These are phyloP conservation scores for Evernia prunastri DNA, from an alignment of 495 filamentous ascomycete species.

Conservation along the genomic window DNA sequence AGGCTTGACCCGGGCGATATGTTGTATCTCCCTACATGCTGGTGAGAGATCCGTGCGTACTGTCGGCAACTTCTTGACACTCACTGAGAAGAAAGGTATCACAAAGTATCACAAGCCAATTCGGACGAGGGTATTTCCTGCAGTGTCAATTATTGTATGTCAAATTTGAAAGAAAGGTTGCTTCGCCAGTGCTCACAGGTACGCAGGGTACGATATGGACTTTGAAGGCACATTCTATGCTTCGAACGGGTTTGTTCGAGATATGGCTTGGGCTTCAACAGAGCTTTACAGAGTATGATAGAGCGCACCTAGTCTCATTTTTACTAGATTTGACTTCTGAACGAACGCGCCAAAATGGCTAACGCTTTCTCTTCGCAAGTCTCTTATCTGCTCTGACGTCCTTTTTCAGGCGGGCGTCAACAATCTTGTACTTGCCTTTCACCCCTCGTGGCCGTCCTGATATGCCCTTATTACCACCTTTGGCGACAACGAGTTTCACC, in stretches of 20 bases:
- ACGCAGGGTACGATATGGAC: slow-evolving; percentile 61
- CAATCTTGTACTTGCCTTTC: slow-evolving; percentile 98
- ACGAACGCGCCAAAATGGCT: not conserved
- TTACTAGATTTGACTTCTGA: not conserved
- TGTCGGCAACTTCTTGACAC: not conserved
- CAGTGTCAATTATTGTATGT: slow-evolving; percentile 72
- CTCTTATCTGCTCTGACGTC: slow-evolving; percentile 90
- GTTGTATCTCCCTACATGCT: slow-evolving; percentile 71
- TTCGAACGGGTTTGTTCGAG: slow-evolving; percentile 47
- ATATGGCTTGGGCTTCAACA: slow-evolving; percentile 18
- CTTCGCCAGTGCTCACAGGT: slow-evolving; percentile 3
- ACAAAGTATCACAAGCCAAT: slow-evolving; percentile 65
- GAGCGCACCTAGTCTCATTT: not conserved
- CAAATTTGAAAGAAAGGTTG: not conserved
- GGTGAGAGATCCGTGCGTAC: slow-evolving; percentile 40
- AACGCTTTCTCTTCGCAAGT: slow-evolving; percentile 57
- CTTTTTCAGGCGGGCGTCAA: slow-evolving; percentile 96
- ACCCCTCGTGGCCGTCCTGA: slow-evolving; percentile 73
- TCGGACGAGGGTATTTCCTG: slow-evolving; percentile 58
- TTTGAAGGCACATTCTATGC: slow-evolving; percentile 55
- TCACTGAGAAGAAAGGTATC: slow-evolving; percentile 40
- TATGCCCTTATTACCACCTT: slow-evolving; percentile 76
- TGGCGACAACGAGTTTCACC: slow-evolving; percentile 85
- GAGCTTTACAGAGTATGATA: not conserved
- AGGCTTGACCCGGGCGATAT: slow-evolving; percentile 65